Evolutionary conservation across 139 green algal species (phyloP), one percentile per base, ranked within the genome.

Genomic region (Medakamo hakoo): DNA sequence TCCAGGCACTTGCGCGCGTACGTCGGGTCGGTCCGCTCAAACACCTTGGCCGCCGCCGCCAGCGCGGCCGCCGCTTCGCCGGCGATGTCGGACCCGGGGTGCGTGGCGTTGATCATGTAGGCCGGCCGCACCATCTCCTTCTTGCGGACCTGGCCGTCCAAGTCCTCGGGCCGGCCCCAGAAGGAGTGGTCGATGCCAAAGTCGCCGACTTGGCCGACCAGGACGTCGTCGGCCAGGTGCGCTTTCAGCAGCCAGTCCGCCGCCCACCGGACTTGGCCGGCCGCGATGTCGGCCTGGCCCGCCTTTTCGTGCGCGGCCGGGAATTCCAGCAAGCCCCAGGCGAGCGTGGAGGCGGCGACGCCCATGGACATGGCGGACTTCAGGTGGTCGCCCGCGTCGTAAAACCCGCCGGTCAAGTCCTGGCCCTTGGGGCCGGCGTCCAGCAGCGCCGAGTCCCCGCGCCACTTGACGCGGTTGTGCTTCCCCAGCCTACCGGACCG

Each of bases 121-220:
- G 59, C 63, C 4, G 76, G 69, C 21, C 64, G 63, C 25, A 31
- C 56, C 23, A 48, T 27, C 4, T 18, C 55, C n/a, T n/a, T 19
- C 48, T 56, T 56, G 18, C 16, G 18, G 19, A 56, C 48, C 23
- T 27, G 64, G 29, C 3, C 60, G 25, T 57, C 66, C 62, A 77
- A 68, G 57, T 87, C 73, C 68, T 88, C 80, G 3, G 80, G 71
- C 3, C 80, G 68, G 27, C 78, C 78, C 76, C 84, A 92, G 31
- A 68, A 80, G 19, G 55, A 49, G 63, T 89, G 82, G 63, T 88
- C 76, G 4, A 64, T 58, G 49, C 61, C 25, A 28, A 49, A 58
- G 49, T 66, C 40, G 16, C 69, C 60, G 22, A 75, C 65, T 58
- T 78, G 73, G 25, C 55, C 76, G 4, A 71, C 63, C 32, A 73